Evolutionary conservation across 2,329 filamentous ascomycete species (phyloP).

Genomic region (Fusarium oligoseptatum): DNA sequence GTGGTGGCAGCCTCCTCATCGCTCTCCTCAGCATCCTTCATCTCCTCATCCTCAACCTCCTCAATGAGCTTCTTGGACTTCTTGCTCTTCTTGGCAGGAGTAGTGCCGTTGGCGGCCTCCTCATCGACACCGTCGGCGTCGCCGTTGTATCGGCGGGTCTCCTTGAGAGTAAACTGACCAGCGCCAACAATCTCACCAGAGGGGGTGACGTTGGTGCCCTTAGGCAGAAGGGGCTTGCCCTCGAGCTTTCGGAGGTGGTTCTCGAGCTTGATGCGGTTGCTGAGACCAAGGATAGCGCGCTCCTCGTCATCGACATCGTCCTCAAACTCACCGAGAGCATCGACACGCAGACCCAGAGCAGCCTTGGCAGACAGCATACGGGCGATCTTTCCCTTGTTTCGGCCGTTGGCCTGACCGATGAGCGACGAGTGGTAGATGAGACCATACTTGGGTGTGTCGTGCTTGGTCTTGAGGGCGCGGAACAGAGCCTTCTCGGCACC

Average conservation of each 20-base stretch:
- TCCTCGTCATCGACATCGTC: slow-evolving; percentile 89
- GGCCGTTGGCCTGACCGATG: slow-evolving; percentile 95
- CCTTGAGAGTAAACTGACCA: slow-evolving; percentile 91
- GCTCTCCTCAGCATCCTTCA: slow-evolving; percentile 57
- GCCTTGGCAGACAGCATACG: slow-evolving; percentile 96
- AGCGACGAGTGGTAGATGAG: slow-evolving; percentile 92
- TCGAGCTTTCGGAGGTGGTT: slow-evolving; percentile 83
- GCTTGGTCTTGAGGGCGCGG: slow-evolving; percentile 98
- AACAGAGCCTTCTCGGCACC: slow-evolving; percentile 99
- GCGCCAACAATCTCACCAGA: slow-evolving; percentile 74
- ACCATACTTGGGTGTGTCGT: slow-evolving; percentile 98
- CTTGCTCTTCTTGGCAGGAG: slow-evolving; percentile 52
- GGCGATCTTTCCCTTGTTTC: slow-evolving; percentile 99
- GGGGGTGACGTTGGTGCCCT: slow-evolving; percentile 80
- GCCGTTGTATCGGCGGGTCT: slow-evolving; percentile 92
- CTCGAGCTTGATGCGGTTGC: slow-evolving; percentile 79
- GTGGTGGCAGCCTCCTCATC: slow-evolving; percentile 50
- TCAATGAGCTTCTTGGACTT: slow-evolving; percentile 59
- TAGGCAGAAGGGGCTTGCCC: slow-evolving; percentile 87
- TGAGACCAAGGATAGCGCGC: slow-evolving; percentile 83
- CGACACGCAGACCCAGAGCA: slow-evolving; percentile 91
- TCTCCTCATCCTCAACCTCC: slow-evolving; percentile 59
- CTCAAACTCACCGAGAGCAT: slow-evolving; percentile 73
- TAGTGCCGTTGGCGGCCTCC: slow-evolving; percentile 55
- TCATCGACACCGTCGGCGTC: slow-evolving; percentile 89